Percentiles rank a stretch among this genome's conserved stretches.
Conservation (phyloP, 306 rosid species). For the Coriaria nepalensis region DNA sequence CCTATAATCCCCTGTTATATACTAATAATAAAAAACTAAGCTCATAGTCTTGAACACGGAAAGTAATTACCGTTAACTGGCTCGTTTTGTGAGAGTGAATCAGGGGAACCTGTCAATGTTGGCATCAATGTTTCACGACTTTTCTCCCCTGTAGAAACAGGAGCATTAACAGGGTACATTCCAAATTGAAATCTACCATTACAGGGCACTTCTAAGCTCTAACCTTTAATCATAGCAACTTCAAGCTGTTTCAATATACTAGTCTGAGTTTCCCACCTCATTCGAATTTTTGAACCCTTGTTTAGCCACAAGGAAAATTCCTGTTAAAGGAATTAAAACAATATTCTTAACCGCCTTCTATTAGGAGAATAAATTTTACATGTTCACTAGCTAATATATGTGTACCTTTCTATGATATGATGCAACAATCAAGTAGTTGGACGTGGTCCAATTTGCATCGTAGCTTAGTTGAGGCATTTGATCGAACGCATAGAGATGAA, state of each 20-base stretch:
- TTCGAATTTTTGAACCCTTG: constrained; percentile 43
- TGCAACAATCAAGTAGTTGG: constrained; percentile 25
- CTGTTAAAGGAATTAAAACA: constrained; percentile 18
- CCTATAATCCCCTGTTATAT: not conserved
- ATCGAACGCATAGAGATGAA: constrained; percentile 29
- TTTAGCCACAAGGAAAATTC: constrained; percentile 62
- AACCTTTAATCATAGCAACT: constrained; percentile 49
- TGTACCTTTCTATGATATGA: constrained; percentile 44
- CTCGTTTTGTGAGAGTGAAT: constrained; percentile 8
- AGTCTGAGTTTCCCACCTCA: constrained; percentile 51
- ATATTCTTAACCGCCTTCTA: not conserved
- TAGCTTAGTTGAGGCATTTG: constrained; percentile 40
- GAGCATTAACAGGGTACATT: too few species aligned
- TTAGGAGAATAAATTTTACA: too few species aligned
- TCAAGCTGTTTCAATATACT: constrained; percentile 23
- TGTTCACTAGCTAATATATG: not conserved
- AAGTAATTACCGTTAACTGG: constrained; percentile 23
- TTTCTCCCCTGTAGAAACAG: constrained; percentile 31
- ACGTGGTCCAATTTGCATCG: constrained; percentile 35
- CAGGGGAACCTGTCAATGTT: constrained; percentile 8
- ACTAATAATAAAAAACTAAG: not conserved
- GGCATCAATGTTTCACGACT: constrained; percentile 23
- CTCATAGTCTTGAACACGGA: not conserved
- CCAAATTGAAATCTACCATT: not conserved
- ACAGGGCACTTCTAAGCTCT: not conserved